Base-by-base conservation (phyloP, 2,329 filamentous ascomycete species). In the Ophiostoma australiae region DNA sequence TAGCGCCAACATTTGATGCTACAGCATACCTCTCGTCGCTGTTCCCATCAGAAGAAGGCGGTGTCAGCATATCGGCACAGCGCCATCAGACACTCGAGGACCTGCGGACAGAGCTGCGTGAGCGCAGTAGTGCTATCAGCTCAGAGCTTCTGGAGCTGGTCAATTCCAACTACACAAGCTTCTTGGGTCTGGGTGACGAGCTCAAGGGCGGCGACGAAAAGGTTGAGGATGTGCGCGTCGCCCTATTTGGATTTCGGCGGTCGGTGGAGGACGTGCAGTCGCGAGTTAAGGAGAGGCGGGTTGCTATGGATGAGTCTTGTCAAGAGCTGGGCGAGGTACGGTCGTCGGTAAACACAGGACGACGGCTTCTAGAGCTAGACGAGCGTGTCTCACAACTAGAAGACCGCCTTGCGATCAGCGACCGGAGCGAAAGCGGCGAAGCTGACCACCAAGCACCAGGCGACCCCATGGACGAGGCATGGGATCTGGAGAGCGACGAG, bases 31-130 rank as follows among this genome's bases (percentile, higher is more conserved):
- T 99, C 67, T 93, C 80, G 1, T 76, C 75, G 0, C 74, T 80
- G 1, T 78, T 76, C 68, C 76, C 76, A 8, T 75, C 75, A 5
- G 78, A 77, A 71, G 76, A 75, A 27, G 76, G 76, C 71, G 74
- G 66, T 39, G 66, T 41, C 39, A 67, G 75, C 1, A 77, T 76
- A 0, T 88, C 89, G 1, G 88, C 89, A 27, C 89, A 95, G 78
- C 91, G 95, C 1, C 95, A 99, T 79, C 95, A 99, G 80, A 97
- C 94, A 0, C 91, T 99, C 67, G 94, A 97, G 78, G 95, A 99
- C 79, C 84, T 99, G 41, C 92, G 94, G 48, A 82, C 90, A 5
- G 96, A 99, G 77, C 84, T 99, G 20, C 90, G 94, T 65, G 88
- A 93, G 72, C 86, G 96, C 69, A 92, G 90, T 75, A 87, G 91